phyloP scores from a whole-genome alignment of 2,329 filamentous ascomycete genomes.

The Colletotrichum abscissum region DNA sequence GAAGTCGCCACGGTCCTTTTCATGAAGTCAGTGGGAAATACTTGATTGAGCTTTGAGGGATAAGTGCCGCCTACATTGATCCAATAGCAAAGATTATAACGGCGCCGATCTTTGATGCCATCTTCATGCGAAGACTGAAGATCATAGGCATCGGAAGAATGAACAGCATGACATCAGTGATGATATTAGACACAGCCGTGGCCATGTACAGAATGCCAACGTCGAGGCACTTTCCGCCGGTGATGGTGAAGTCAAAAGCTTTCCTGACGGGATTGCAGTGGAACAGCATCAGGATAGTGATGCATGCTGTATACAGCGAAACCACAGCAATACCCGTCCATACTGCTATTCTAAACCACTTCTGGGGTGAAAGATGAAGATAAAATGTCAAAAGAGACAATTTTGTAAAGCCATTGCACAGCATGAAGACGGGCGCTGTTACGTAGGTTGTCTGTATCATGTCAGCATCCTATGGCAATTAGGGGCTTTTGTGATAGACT shows the following conservation, averaged over 20 bases:
- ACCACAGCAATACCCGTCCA: slow-evolving; percentile 45
- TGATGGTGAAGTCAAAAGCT: slow-evolving; percentile 44
- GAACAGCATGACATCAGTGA: slow-evolving; percentile 60
- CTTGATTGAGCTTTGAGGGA: too few relatives aligned
- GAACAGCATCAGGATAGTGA: slow-evolving; percentile 49
- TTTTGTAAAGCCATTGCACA: slow-evolving; percentile 49
- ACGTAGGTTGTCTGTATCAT: slow-evolving; percentile 37
- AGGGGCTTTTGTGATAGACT: neutral
- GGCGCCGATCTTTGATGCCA: slow-evolving; percentile 58
- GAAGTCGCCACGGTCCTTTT: slow-evolving; percentile 28
- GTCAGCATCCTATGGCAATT: neutral
- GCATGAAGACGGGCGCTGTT: slow-evolving; percentile 45
- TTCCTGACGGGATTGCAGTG: slow-evolving; percentile 49
- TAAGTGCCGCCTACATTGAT: slow-evolving; percentile 38
- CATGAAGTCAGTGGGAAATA: neutral
- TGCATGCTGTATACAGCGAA: slow-evolving; percentile 44
- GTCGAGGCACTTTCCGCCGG: slow-evolving; percentile 54
- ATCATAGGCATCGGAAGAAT: slow-evolving; percentile 59
- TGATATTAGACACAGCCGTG: slow-evolving; percentile 59
- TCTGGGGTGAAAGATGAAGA: slow-evolving; percentile 48
- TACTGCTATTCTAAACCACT: slow-evolving; percentile 45
- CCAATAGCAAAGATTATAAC: slow-evolving; percentile 57
- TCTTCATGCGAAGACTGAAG: slow-evolving; percentile 54
- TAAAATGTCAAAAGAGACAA: slow-evolving; percentile 53
- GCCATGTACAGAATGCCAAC: slow-evolving; percentile 59